Conservation (phyloP, 495 filamentous ascomycete genomes). For the Terfezia boudieri region DNA sequence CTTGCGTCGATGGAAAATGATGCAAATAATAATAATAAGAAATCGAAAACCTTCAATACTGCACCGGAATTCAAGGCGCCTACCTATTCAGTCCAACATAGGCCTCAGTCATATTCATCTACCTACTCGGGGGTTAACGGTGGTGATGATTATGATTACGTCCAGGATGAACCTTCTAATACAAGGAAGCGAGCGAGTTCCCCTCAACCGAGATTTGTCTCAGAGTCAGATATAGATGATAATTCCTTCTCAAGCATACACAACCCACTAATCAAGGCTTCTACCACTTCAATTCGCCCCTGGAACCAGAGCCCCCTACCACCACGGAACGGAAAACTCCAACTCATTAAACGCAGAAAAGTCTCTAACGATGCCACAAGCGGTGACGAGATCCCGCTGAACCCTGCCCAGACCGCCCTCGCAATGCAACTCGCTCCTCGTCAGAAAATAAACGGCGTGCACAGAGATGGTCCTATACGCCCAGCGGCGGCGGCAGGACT, state of each 20-base stretch:
- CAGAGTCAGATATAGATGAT: neutral
- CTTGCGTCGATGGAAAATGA: no score
- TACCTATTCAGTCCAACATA: no score
- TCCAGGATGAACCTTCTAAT: no score
- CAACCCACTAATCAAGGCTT: neutral
- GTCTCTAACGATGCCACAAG: neutral
- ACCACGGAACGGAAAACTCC: neutral
- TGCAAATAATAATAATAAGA: no score
- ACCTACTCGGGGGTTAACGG: no score
- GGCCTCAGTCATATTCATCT: no score
- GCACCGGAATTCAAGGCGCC: no score
- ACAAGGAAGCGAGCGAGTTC: neutral
- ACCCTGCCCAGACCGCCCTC: neutral
- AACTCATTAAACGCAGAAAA: neutral
- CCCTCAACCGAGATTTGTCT: neutral
- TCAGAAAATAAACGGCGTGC: neutral
- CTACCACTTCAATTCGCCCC: neutral
- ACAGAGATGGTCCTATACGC: neutral
- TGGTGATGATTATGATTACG: no score
- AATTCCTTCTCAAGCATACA: neutral
- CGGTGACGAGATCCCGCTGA: neutral
- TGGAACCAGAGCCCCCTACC: neutral
- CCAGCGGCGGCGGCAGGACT: constrained; percentile 9
- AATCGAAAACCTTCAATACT: no score
- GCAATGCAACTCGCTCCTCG: neutral